Conservation (phyloP, 2,329 filamentous ascomycete genomes). For the Colletotrichum lindemuthianum region DNA sequence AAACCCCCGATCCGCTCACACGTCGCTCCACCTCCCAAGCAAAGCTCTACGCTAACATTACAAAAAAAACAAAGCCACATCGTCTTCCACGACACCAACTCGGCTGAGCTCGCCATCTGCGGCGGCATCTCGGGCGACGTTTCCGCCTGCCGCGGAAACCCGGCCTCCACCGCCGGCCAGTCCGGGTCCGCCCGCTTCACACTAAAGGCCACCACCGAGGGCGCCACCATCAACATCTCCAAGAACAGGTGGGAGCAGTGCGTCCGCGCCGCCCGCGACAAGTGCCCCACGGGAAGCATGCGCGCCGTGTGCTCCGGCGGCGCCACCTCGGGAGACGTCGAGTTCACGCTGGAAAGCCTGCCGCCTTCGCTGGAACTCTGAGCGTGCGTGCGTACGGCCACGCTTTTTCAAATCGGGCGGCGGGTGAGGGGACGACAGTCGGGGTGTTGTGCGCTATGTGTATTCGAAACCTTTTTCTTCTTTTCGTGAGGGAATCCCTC, state of each 20-base stretch:
- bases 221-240: constrained; percentile 61
- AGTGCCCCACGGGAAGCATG: constrained; percentile 61
- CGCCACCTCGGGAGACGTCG: constrained; percentile 56
- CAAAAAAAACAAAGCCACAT: constrained; percentile 44
- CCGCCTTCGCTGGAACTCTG: constrained; percentile 15
- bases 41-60: background rate
- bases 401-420: background rate
- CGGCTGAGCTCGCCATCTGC: constrained; percentile 60
- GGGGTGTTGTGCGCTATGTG: background rate
- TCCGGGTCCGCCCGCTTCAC: constrained; percentile 60
- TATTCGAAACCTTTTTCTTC: constrained; percentile 2
- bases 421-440: constrained; percentile 21
- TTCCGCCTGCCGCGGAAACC: constrained; percentile 56
- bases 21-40: background rate
- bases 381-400: background rate
- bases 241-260: constrained; percentile 65
- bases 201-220: constrained; percentile 52
- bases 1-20: background rate
- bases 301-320: constrained; percentile 58
- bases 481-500: background rate
- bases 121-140: constrained; percentile 60
- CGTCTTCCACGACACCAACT: constrained; percentile 60
- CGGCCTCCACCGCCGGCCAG: constrained; percentile 54
- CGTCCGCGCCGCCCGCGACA: constrained; percentile 61
- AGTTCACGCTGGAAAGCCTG: constrained; percentile 43